Conservation (phyloP, 345 rosid genomes). For the Nephelium lappaceum region DNA sequence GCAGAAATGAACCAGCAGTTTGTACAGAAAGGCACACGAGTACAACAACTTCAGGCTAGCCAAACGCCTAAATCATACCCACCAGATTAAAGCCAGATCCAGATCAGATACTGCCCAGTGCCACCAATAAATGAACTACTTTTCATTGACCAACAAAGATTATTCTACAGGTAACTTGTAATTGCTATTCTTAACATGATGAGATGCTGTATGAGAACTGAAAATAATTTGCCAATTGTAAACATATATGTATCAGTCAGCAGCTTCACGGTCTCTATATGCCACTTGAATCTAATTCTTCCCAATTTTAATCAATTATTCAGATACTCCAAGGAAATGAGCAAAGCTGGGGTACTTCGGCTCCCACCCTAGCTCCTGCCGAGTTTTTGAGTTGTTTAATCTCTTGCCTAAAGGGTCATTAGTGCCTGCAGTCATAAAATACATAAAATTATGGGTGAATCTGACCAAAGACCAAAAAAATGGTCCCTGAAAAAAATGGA, state of each 20-base stretch:
- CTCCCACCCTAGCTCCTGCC: conserved; percentile 82
- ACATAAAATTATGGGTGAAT: not conserved
- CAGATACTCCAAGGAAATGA: conserved; percentile 61
- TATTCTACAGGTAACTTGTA: not conserved
- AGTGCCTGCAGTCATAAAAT: conserved; percentile 60
- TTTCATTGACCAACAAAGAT: not conserved
- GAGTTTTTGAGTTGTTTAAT: conserved; percentile 77
- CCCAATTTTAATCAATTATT: conserved; percentile 23
- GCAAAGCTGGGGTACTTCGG: conserved; percentile 86
- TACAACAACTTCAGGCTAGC: not conserved
- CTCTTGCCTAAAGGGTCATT: conserved; percentile 83
- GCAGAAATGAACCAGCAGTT: not conserved
- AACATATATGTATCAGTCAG: not conserved
- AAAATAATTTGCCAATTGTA: not conserved
- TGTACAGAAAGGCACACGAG: not conserved
- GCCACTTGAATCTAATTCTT: not conserved
- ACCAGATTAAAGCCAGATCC: no score
- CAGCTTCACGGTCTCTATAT: not conserved
- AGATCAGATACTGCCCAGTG: not conserved
- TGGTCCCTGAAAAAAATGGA: not conserved
- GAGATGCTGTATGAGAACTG: not conserved
- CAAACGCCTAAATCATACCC: not conserved
- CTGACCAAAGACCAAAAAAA: not conserved
- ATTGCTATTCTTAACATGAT: conserved; percentile 2
- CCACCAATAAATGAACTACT: not conserved